Percentiles rank a stretch among this genome's conserved stretches.
Conservation (phyloP, 2,329 filamentous ascomycete genomes). For the Didymella pomorum region DNA sequence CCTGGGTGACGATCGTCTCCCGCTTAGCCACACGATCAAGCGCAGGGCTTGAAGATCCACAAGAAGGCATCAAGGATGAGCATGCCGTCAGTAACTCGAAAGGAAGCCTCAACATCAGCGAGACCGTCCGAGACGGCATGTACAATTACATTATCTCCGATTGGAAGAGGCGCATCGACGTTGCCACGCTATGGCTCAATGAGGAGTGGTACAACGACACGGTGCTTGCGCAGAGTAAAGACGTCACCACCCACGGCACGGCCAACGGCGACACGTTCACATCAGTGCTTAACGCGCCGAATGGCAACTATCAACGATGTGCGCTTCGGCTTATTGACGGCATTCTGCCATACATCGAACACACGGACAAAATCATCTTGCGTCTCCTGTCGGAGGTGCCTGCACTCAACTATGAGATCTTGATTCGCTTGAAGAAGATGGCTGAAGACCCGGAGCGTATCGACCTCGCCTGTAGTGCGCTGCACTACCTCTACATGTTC, state of each 20-base stretch:
- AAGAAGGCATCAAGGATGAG: constrained; percentile 68
- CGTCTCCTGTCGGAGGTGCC: constrained; percentile 93
- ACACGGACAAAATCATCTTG: constrained; percentile 87
- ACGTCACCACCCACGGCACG: constrained; percentile 37
- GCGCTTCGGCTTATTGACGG: constrained; percentile 83
- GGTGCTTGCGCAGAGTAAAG: constrained; percentile 57
- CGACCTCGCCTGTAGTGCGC: constrained; percentile 63
- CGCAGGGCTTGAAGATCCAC: constrained; percentile 74
- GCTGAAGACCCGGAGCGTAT: constrained; percentile 71
- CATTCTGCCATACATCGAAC: constrained; percentile 89
- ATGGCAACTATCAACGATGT: constrained; percentile 77
- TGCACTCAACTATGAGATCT: constrained; percentile 73
- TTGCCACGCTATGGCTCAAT: constrained; percentile 91
- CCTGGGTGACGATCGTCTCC: constrained; percentile 88
- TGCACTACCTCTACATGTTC: constrained; percentile 61
- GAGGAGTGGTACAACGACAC: constrained; percentile 98
- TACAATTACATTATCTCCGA: constrained; percentile 90
- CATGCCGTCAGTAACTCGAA: constrained; percentile 45
- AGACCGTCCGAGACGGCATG: constrained; percentile 79
- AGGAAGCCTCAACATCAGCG: constrained; percentile 61
- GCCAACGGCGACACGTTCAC: constrained; percentile 57
- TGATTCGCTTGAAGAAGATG: constrained; percentile 73
- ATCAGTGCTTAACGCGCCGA: constrained; percentile 21
- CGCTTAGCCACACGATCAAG: constrained; percentile 83
- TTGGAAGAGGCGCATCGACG: constrained; percentile 86